Percentiles rank a stretch among this genome's conserved stretches.
Evolutionary conservation across 768 basidiomycete species (phyloP).

Genomic region (Termitomyces titanicus): DNA sequence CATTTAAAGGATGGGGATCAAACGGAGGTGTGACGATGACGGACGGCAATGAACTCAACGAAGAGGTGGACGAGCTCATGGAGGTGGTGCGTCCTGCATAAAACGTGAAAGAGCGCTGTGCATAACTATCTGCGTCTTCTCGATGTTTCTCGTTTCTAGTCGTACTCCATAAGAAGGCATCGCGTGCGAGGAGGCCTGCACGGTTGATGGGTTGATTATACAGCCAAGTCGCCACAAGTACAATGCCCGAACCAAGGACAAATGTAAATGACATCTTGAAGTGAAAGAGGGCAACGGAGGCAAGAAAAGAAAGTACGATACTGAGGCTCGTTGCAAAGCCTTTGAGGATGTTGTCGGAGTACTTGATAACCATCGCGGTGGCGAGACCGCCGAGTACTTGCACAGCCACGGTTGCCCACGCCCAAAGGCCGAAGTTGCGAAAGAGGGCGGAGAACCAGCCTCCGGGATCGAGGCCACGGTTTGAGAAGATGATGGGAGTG

Average conservation of each 20-base stretch:
- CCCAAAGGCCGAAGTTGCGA: constrained; percentile 87
- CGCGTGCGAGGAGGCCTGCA: constrained; percentile 9
- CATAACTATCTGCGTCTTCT: constrained; percentile 5
- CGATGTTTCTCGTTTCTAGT: constrained; percentile 23
- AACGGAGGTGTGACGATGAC: constrained; percentile 17
- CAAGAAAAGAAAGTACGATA: constrained; percentile 93
- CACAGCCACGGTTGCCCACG: constrained; percentile 86
- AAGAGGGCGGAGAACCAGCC: constrained; percentile 58
- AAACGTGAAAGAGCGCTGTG: constrained; percentile 15
- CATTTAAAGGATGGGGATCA: constrained; percentile 16
- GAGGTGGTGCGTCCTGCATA: constrained; percentile 23
- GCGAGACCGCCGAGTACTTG: constrained; percentile 93
- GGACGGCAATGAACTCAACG: constrained; percentile 25
- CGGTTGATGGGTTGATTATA: constrained; percentile 71
- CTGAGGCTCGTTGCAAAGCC: constrained; percentile 94
- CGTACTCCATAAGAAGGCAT: constrained; percentile 16
- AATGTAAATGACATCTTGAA: constrained; percentile 87
- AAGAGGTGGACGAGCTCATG: constrained; percentile 28
- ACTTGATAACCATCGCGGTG: constrained; percentile 96
- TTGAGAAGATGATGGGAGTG: constrained; percentile 65
- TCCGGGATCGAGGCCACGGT: constrained; percentile 27
- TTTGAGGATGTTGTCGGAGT: constrained; percentile 92
- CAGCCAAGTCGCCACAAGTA: constrained; percentile 86
- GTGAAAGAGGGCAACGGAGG: constrained; percentile 85
- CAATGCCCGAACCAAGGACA: constrained; percentile 76